Conservation (phyloP, 768 basidiomycete species). For the Bullera alba region DNA sequence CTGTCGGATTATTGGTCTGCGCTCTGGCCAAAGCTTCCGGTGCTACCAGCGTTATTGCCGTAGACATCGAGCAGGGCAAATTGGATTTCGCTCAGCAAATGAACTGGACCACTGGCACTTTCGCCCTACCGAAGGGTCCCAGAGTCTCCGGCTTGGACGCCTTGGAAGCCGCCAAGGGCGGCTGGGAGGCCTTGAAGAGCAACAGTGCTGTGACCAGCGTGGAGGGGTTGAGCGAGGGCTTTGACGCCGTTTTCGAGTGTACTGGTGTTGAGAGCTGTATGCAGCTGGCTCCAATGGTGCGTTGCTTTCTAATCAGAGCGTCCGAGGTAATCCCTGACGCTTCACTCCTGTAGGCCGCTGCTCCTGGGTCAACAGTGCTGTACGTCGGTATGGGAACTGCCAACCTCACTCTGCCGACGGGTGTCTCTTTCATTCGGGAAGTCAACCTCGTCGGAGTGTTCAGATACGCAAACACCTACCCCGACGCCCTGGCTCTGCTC, state of each 20-base stretch:
- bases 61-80: conserved; percentile 78
- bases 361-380: conserved; percentile 80
- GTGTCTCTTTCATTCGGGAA: conserved; percentile 73
- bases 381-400: conserved; percentile 93
- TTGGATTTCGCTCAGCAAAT: conserved; percentile 68
- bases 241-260: conserved; percentile 90
- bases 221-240: conserved; percentile 57
- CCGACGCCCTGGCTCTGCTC: conserved; percentile 74
- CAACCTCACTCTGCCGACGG: conserved; percentile 65
- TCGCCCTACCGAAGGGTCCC: conserved; percentile 55
- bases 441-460: conserved; percentile 90
- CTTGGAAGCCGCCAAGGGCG: conserved; percentile 32
- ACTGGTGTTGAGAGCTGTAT: conserved; percentile 88
- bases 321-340: too few relatives aligned
- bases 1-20: conserved; percentile 86
- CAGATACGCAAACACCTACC: conserved; percentile 63
- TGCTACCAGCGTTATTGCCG: conserved; percentile 63
- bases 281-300: conserved; percentile 81
- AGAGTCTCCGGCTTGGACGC: conserved; percentile 36
- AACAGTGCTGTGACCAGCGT: conserved; percentile 58
- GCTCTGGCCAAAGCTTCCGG: conserved; percentile 64
- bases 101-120: conserved; percentile 70
- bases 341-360: conserved; percentile 59
- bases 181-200: conserved; percentile 43
- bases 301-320: conserved; percentile 42